A percentile compares a stretch with the other conserved stretches of the same genome.
These are phyloP conservation scores for Allium cepa DNA, from an alignment of 106 monocot genomes.

Conservation along the genomic window DNA sequence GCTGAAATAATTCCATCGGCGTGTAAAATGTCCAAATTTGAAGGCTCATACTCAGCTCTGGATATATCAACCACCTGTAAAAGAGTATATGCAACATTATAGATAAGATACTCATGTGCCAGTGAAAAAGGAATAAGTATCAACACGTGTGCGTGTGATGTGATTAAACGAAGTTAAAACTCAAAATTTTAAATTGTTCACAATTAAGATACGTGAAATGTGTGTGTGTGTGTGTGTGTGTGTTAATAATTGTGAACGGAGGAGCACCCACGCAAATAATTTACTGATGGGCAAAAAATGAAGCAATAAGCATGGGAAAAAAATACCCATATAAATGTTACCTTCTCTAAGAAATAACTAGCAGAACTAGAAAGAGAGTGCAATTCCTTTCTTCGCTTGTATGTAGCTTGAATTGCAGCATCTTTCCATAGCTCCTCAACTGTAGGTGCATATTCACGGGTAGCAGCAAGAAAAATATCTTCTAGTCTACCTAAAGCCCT, in stretches of 20 bases:
- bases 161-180: too few species aligned
- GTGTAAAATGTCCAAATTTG: conserved; percentile 69
- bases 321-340: conserved; percentile 11
- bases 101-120: not conserved
- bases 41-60: conserved; percentile 76
- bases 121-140: too few species aligned
- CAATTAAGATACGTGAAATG: not conserved
- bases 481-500: conserved; percentile 67
- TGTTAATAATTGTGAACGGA: not conserved
- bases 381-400: conserved; percentile 52
- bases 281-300: not conserved
- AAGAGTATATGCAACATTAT: not conserved
- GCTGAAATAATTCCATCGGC: conserved; percentile 69
- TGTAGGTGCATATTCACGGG: conserved; percentile 68
- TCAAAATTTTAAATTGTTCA: too few species aligned
- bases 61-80: conserved; percentile 81
- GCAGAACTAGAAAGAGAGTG: conserved; percentile 47
- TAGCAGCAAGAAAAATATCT: conserved; percentile 76
- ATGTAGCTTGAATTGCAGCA: conserved; percentile 80
- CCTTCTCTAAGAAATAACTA: conserved; percentile 75
- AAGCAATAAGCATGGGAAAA: not conserved
- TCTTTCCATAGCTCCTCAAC: conserved; percentile 91
- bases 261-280: not conserved
- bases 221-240: too few species aligned
- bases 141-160: too few species aligned